Base-by-base conservation (phyloP, 768 basidiomycete species). In the Daedalea quercina region DNA sequence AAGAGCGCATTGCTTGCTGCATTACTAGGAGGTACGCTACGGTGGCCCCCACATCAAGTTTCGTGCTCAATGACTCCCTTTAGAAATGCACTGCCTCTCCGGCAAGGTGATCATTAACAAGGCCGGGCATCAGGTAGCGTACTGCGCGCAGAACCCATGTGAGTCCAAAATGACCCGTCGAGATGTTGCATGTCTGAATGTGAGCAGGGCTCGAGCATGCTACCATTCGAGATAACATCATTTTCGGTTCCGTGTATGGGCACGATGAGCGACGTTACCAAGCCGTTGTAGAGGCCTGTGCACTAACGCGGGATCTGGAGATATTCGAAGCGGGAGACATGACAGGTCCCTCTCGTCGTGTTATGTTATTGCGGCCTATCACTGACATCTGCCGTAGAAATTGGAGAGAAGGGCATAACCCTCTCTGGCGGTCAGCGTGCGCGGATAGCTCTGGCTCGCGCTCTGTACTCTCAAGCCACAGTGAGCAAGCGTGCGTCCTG, bases 341-440 rank as follows among this genome's bases (percentile, higher is more conserved):
- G 67, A 92, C 90, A 26, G 84, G 87, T 82, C 31, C n/a, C 12
- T 55, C 46, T 1, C 6, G 6, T 3, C 4, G n/a, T 15, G 6
- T 17, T 15, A 13, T 9, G 25, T 19, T 3, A 13, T 26, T 33
- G 20, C 26, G 35, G 46, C 31, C 47, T 8, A 28, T 52, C 20
- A 26, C 26, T 61, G 17, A 44, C 52, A 35, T 28, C 26, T 20
- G 31, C 23, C 22, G 52, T 60, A 78, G 84, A 88, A 64, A 85
- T 90, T 50, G 89, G 88, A 44, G 90, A 93, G 64, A 87, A 86
- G 60, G 90, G 89, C 1, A 82, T 86, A 31, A 84, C 83, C 0
- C 64, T 85, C n/a, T 82, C 81, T 9, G 85, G 87, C 2, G 87
- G 87, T 1, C 85, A 89, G 62, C 70, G 84, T 44, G 87, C 87